Conservation (phyloP, 139 green algal species). For the Mesostigma viride region DNA sequence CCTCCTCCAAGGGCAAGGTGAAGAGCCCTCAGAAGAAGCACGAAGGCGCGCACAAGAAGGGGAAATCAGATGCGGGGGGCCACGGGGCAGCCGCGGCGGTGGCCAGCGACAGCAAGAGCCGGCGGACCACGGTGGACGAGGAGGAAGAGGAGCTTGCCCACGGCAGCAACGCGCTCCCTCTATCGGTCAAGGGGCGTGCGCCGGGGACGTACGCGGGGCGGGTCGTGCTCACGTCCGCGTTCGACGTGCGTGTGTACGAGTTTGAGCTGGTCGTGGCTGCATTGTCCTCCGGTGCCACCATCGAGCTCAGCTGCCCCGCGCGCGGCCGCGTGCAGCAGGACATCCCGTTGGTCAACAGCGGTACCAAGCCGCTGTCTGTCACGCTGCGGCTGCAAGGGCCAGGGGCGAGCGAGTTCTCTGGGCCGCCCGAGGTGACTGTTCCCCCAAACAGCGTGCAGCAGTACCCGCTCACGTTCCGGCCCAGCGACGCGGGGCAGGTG, state of each 20-base stretch:
- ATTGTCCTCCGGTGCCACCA: constrained; percentile 30
- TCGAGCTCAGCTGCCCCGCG: constrained; percentile 47
- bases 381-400: constrained; percentile 32
- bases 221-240: constrained; percentile 42
- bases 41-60: too few relatives aligned
- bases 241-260: constrained; percentile 55
- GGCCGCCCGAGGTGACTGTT: constrained; percentile 43
- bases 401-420: constrained; percentile 34
- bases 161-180: too few relatives aligned
- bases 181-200: too few relatives aligned
- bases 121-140: too few relatives aligned
- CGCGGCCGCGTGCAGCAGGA: constrained; percentile 44
- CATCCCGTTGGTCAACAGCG: constrained; percentile 37
- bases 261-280: constrained; percentile 40
- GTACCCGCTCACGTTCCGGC: constrained; percentile 54
- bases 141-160: too few relatives aligned
- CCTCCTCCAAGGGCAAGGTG: too few relatives aligned
- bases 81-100: too few relatives aligned
- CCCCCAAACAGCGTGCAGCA: constrained; percentile 24
- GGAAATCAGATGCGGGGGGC: too few relatives aligned
- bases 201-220: too few relatives aligned
- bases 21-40: too few relatives aligned
- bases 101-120: too few relatives aligned
- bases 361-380: constrained; percentile 29
- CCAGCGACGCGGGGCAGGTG: too few relatives aligned